Evolutionary conservation across 2,329 filamentous ascomycete species (phyloP).

Genomic region (Tolypocladium capitatum): DNA sequence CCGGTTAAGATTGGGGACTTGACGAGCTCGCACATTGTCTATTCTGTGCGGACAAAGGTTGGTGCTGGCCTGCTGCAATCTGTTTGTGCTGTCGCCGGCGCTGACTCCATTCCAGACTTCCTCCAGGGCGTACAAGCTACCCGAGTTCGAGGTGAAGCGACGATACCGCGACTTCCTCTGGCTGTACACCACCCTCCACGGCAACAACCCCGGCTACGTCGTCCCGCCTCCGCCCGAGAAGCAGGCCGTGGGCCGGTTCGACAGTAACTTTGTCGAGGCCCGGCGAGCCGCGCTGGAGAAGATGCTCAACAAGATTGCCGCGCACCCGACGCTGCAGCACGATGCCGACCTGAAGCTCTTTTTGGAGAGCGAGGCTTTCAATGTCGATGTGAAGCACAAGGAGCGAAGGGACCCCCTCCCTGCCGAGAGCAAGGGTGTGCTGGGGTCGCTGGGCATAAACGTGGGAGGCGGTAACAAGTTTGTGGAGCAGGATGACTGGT

Average conservation of each 20-base stretch:
- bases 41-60: constrained; percentile 88
- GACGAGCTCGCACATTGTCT: constrained; percentile 95
- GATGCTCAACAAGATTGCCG: constrained; percentile 93
- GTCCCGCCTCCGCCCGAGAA: constrained; percentile 95
- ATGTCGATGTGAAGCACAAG: constrained; percentile 94
- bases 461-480: constrained; percentile 76
- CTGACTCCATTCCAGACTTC: constrained; percentile 50
- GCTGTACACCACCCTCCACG: constrained; percentile 90
- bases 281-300: constrained; percentile 83
- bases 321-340: constrained; percentile 80
- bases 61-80: neutral
- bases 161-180: constrained; percentile 95
- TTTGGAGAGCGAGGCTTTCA: constrained; percentile 91
- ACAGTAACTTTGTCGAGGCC: constrained; percentile 92
- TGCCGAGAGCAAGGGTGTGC: constrained; percentile 83
- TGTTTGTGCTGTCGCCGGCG: neutral
- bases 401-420: constrained; percentile 79
- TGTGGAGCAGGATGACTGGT: constrained; percentile 98
- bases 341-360: constrained; percentile 93
- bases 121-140: constrained; percentile 86
- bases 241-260: constrained; percentile 90
- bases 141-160: constrained; percentile 85
- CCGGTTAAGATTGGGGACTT: constrained; percentile 96
- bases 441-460: constrained; percentile 70
- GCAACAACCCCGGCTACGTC: constrained; percentile 88